Base-by-base conservation (phyloP, 257 asterid species). In the Solanum sitiens region DNA sequence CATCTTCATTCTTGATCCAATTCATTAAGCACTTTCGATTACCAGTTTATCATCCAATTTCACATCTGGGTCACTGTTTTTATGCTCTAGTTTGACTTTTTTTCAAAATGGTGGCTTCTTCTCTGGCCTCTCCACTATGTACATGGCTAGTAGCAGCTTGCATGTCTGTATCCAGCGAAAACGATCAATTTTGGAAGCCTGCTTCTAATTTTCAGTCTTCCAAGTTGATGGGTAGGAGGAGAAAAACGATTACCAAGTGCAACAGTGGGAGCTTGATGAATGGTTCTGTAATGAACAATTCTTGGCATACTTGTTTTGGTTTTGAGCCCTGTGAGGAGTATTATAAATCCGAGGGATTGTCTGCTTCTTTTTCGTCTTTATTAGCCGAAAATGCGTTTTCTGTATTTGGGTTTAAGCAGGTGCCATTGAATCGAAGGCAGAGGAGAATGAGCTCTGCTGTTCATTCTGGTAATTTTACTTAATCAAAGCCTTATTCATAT, bases 141-240 rank as follows among this genome's bases (percentile, higher is more conserved):
- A 89, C 93, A 86, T 90, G 93, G 92, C 50, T 90, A 10, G 91
- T 91, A 61, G 93, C 92, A 50, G 89, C 93, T 45, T 89, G 92
- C 93, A 90, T 91, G 93, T 90, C 89, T 56, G 59, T 75, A 76
- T 70, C 90, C 13, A 70, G 86, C 18, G 91, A 91, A 50, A 88
- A 79, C 47, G 86, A 53, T 39, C 87, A 82, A 67, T 39, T 63
- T 16, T 18, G 56, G 45, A 89, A 87, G 75, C 23, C 83, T 32
- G 70, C 88, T 15, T 82, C 83, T 44, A 39, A 6, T 20, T 42
- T 86, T 20, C 71, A 87, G 76, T 39, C 47, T 82, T 86, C 90
- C 45, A 91, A 87, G 87, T 68, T 80, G 89, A 35, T 90, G 65
- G 71, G 88, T 56, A 85, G 88, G 63, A 89, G 90, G 86, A 88